Evolutionary conservation across 495 filamentous ascomycete genomes (phyloP).

Genomic region (Xylaria scruposa): DNA sequence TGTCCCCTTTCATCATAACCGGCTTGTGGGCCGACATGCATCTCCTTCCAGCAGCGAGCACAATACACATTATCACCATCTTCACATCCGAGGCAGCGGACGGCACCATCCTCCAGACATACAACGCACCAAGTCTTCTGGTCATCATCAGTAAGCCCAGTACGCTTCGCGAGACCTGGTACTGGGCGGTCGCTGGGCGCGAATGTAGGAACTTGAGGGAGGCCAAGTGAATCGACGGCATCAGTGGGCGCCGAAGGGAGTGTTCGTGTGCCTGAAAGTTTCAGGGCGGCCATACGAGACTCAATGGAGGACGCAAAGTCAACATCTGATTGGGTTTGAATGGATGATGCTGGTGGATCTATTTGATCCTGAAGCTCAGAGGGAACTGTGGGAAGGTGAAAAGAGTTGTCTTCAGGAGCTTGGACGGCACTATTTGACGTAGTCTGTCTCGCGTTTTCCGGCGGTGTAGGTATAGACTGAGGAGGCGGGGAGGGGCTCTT

Average conservation of each 20-base stretch:
- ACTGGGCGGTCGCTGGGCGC: constrained; percentile 49
- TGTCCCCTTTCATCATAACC: constrained; percentile 64
- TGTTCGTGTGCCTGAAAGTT: constrained; percentile 32
- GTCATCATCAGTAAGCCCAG: constrained; percentile 64
- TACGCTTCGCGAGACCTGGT: constrained; percentile 39
- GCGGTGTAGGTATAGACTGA: constrained; percentile 20
- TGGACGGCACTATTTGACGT: background rate
- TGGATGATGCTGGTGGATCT: constrained; percentile 13
- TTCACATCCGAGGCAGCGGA: constrained; percentile 69
- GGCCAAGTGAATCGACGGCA: constrained; percentile 47
- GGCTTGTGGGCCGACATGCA: constrained; percentile 65
- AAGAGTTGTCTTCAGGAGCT: constrained; percentile 19
- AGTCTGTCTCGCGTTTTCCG: constrained; percentile 14
- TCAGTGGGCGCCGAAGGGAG: constrained; percentile 37
- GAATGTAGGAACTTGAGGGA: constrained; percentile 64
- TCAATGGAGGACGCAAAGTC: constrained; percentile 50
- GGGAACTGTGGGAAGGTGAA: constrained; percentile 48
- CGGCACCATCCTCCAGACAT: constrained; percentile 69
- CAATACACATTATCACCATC: constrained; percentile 65
- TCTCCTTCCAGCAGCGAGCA: constrained; percentile 70
- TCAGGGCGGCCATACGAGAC: constrained; percentile 49
- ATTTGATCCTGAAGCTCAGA: constrained; percentile 38
- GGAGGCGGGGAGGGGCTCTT: constrained; percentile 20
- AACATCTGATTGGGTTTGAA: constrained; percentile 25
- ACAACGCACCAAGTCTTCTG: constrained; percentile 73